Percentiles rank a stretch among this genome's conserved stretches.
These are phyloP conservation scores for Ustilago lituana DNA, from an alignment of 1,284 basidiomycete genomes.

Conservation along the genomic window DNA sequence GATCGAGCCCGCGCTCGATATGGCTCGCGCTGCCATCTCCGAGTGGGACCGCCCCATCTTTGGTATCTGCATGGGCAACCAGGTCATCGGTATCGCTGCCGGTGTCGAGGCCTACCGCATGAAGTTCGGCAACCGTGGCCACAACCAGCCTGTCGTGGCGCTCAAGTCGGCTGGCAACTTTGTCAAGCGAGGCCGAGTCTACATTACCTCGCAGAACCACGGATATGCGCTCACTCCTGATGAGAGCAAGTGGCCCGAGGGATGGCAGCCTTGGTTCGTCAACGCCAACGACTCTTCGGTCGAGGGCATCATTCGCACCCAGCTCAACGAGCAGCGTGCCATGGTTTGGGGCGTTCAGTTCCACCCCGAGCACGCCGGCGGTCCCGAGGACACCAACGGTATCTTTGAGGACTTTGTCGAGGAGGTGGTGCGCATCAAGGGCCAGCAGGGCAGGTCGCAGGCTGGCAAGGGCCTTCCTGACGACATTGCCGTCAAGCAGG, in stretches of 20 bases:
- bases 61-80: constrained; percentile 91
- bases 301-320: constrained; percentile 63
- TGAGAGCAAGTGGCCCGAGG: constrained; percentile 63
- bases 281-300: constrained; percentile 66
- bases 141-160: constrained; percentile 97
- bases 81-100: constrained; percentile 92
- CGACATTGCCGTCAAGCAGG: constrained; percentile 21
- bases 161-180: constrained; percentile 83
- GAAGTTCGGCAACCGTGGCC: constrained; percentile 98
- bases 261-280: constrained; percentile 66
- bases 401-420: constrained; percentile 66
- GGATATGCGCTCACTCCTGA: constrained; percentile 54
- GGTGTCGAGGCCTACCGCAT: constrained; percentile 95
- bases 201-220: constrained; percentile 83
- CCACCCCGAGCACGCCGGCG: constrained; percentile 66
- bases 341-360: constrained; percentile 66
- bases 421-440: constrained; percentile 59
- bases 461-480: constrained; percentile 39
- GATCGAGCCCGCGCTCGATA: constrained; percentile 84
- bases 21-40: constrained; percentile 78
- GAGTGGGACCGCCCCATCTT: constrained; percentile 95
- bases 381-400: constrained; percentile 64
- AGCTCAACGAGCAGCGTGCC: constrained; percentile 39
- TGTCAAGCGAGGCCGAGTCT: constrained; percentile 93
- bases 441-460: constrained; percentile 26